Evolutionary conservation across 2,329 filamentous ascomycete species (phyloP).

Genomic region (Pseudogymnoascus sp.): DNA sequence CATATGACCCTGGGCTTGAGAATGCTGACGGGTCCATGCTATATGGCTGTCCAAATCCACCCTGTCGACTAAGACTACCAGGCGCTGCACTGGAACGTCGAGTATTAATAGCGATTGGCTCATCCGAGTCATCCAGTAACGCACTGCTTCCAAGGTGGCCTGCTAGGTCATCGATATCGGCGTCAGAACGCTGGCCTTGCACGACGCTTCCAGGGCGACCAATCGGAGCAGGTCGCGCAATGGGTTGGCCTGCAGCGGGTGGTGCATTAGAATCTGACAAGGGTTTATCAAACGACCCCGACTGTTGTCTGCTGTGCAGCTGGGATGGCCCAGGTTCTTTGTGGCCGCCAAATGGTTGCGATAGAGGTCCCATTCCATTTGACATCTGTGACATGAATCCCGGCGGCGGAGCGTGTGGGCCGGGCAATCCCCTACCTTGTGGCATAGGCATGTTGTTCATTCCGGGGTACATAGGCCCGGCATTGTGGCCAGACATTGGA

Average conservation of each 20-base stretch:
- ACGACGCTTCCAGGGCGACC: conserved; percentile 71
- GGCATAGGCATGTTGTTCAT: conserved; percentile 51
- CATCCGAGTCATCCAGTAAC: conserved; percentile 67
- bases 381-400: conserved; percentile 38
- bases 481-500: conserved; percentile 40
- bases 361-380: conserved; percentile 30
- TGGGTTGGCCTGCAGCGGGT: conserved; percentile 52
- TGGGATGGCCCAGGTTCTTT: conserved; percentile 36
- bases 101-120: conserved; percentile 33
- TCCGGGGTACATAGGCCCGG: conserved; percentile 46
- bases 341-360: conserved; percentile 30
- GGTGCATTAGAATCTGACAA: conserved; percentile 29
- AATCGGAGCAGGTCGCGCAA: conserved; percentile 76
- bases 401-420: conserved; percentile 38
- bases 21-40: conserved; percentile 23
- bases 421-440: conserved; percentile 35
- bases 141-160: conserved; percentile 86
- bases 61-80: conserved; percentile 19
- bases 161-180: conserved; percentile 62
- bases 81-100: conserved; percentile 26
- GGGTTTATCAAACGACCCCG: conserved; percentile 55
- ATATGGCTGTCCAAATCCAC: conserved; percentile 23
- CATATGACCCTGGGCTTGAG: conserved; percentile 23
- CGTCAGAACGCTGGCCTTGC: conserved; percentile 41
- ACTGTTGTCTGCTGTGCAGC: conserved; percentile 67